These are phyloP conservation scores for Botrytis tulipae DNA, from an alignment of 2,329 filamentous ascomycete species.

Conservation along the genomic window DNA sequence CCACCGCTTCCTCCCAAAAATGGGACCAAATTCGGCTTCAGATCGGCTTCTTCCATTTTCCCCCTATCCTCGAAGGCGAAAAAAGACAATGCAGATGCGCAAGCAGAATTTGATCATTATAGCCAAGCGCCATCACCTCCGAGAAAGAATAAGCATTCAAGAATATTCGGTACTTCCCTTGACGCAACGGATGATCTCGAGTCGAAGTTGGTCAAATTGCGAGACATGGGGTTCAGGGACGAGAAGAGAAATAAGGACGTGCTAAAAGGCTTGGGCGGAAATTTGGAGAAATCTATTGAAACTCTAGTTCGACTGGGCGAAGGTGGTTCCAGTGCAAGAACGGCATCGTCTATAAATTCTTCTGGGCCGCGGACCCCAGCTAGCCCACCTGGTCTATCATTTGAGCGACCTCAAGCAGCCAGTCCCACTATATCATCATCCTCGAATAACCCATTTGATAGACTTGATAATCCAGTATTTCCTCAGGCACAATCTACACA, in stretches of 20 bases:
- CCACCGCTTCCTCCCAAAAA: conserved; percentile 61
- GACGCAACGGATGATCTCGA: conserved; percentile 61
- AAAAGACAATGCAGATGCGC: conserved; percentile 28
- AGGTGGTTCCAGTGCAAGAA: conserved; percentile 44
- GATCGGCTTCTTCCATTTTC: conserved; percentile 57
- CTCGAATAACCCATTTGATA: conserved; percentile 62
- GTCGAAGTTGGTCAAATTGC: conserved; percentile 71
- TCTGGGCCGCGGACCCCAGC: conserved; percentile 52
- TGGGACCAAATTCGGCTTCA: conserved; percentile 60
- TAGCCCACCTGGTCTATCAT: conserved; percentile 32
- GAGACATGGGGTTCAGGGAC: conserved; percentile 91
- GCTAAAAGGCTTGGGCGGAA: conserved; percentile 78
- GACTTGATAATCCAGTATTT: conserved; percentile 42
- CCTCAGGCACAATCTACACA: conserved; percentile 64
- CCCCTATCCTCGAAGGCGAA: conserved; percentile 50
- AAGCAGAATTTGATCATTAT: conserved; percentile 24
- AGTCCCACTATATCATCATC: conserved; percentile 44
- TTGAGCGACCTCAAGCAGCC: conserved; percentile 31
- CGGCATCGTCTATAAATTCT: conserved; percentile 45
- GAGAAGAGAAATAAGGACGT: conserved; percentile 77
- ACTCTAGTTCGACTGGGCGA: conserved; percentile 81
- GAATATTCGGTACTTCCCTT: conserved; percentile 67
- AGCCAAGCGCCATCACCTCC: conserved; percentile 33
- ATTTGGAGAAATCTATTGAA: conserved; percentile 83
- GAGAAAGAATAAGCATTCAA: conserved; percentile 56